Conservation (phyloP, 805 yeast genomes). For the Ogataea chonburiensis region DNA sequence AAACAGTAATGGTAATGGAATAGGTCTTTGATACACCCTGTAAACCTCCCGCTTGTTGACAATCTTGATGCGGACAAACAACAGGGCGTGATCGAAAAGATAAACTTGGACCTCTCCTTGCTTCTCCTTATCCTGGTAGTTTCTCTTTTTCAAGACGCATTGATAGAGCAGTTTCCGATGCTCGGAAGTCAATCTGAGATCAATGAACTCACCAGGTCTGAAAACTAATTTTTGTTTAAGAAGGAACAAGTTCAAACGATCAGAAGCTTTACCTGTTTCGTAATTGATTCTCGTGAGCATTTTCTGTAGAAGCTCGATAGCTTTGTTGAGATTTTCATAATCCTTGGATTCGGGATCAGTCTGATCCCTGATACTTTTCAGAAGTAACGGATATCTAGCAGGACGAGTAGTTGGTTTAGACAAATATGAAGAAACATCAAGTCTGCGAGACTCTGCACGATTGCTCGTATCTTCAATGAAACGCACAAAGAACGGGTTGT, state of each 20-base stretch:
- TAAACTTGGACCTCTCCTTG: conserved; percentile 84
- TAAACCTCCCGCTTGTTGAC: conserved; percentile 89
- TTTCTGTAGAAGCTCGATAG: conserved; percentile 71
- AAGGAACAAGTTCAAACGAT: conserved; percentile 84
- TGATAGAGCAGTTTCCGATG: conserved; percentile 77
- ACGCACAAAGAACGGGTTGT: conserved; percentile 86
- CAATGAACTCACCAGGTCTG: conserved; percentile 80
- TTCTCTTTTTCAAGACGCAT: conserved; percentile 71
- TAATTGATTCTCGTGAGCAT: conserved; percentile 75
- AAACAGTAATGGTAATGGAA: conserved; percentile 74
- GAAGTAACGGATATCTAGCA: conserved; percentile 85
- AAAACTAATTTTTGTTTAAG: conserved; percentile 81
- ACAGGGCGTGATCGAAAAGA: conserved; percentile 80
- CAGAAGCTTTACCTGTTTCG: conserved; percentile 92
- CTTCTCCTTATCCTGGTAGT: conserved; percentile 62
- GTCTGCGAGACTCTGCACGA: conserved; percentile 79
- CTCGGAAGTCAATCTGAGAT: conserved; percentile 79
- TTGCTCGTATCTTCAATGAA: conserved; percentile 90
- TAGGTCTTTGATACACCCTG: conserved; percentile 86
- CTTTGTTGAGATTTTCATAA: conserved; percentile 62
- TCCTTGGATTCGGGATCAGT: conserved; percentile 79
- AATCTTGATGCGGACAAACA: conserved; percentile 81
- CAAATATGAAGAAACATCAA: conserved; percentile 88
- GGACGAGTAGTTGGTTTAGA: conserved; percentile 96
- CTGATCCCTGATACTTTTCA: conserved; percentile 78